A percentile compares a stretch with the other conserved stretches of the same genome.
These are phyloP conservation scores for Chaetomiaceae sp. DNA, from an alignment of 2,329 filamentous ascomycete genomes.

Conservation along the genomic window DNA sequence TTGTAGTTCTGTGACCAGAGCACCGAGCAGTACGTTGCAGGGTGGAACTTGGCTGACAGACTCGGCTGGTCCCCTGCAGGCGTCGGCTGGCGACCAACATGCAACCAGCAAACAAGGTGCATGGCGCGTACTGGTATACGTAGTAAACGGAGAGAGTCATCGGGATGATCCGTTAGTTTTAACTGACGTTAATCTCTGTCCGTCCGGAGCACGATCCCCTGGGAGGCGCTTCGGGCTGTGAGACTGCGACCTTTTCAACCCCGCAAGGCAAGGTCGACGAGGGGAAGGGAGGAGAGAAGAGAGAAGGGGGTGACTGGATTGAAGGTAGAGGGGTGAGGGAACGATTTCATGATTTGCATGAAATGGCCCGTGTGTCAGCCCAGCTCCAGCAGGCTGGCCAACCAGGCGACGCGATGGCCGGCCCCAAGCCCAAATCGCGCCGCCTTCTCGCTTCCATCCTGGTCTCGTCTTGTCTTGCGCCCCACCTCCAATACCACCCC, in stretches of 20 bases:
- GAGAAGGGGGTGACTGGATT: not conserved
- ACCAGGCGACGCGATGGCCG: conserved; percentile 1
- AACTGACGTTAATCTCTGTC: too few species aligned
- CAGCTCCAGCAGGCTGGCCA: conserved; percentile 22
- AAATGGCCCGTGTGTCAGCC: conserved; percentile 34
- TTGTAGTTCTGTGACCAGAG: too few species aligned
- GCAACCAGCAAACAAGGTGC: not conserved
- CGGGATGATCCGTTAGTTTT: too few species aligned
- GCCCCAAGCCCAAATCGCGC: conserved; percentile 21
- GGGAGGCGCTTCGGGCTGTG: not conserved
- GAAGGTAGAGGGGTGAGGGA: not conserved
- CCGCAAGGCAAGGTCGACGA: not conserved
- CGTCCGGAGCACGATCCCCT: too few species aligned
- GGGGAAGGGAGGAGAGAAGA: not conserved
- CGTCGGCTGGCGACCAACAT: too few species aligned
- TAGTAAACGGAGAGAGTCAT: too few species aligned
- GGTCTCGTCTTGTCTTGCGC: conserved; percentile 18
- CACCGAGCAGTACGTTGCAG: too few species aligned
- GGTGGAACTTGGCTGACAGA: too few species aligned
- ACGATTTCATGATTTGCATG: conserved; percentile 32
- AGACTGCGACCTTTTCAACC: not conserved
- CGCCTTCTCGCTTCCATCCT: conserved; percentile 4
- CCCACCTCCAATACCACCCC: conserved; percentile 18
- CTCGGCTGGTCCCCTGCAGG: too few species aligned
- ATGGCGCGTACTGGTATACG: too few species aligned